Percentiles rank a stretch among this genome's conserved stretches.
These are phyloP conservation scores for Striga hermonthica DNA, from an alignment of 305 asterid genomes.

Conservation along the genomic window DNA sequence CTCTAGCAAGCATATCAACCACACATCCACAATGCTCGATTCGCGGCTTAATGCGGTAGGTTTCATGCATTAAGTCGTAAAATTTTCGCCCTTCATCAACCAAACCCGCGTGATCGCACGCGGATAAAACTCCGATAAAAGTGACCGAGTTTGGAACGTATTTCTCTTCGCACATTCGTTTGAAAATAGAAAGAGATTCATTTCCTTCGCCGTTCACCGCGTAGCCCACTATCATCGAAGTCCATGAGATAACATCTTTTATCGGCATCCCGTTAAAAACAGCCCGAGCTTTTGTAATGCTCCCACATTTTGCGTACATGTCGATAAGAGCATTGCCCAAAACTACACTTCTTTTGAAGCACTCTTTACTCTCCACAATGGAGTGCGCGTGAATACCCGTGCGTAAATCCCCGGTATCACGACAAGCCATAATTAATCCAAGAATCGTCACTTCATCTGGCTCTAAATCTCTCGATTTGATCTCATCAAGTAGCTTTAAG, in stretches of 20 bases:
- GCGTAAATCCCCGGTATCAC: slow-evolving; percentile 41
- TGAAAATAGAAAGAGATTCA: slow-evolving; percentile 40
- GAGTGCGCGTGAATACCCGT: slow-evolving; percentile 39
- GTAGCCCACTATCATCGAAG: slow-evolving; percentile 48
- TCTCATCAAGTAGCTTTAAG: slow-evolving; percentile 31
- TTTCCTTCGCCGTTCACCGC: slow-evolving; percentile 50
- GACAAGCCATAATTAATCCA: slow-evolving; percentile 48
- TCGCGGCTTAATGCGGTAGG: slow-evolving; percentile 39
- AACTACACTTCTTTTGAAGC: slow-evolving; percentile 32
- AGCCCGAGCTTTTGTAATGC: slow-evolving; percentile 39
- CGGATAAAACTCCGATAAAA: slow-evolving; percentile 45
- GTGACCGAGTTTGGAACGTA: slow-evolving; percentile 48
- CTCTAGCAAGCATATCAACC: slow-evolving; percentile 54
- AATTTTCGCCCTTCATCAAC: slow-evolving; percentile 41
- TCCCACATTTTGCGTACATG: slow-evolving; percentile 57
- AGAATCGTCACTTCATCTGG: slow-evolving; percentile 42
- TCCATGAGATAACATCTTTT: slow-evolving; percentile 53
- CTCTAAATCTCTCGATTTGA: slow-evolving; percentile 32
- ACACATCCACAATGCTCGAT: slow-evolving; percentile 49
- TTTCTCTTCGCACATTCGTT: slow-evolving; percentile 43
- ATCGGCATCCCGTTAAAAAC: slow-evolving; percentile 39
- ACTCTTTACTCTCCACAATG: slow-evolving; percentile 33
- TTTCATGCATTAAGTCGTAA: slow-evolving; percentile 35
- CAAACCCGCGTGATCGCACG: slow-evolving; percentile 49
- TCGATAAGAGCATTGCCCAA: slow-evolving; percentile 52